phyloP scores from a whole-genome alignment of 768 basidiomycete species.

The Rhodosporidiobolus sp. region DNA sequence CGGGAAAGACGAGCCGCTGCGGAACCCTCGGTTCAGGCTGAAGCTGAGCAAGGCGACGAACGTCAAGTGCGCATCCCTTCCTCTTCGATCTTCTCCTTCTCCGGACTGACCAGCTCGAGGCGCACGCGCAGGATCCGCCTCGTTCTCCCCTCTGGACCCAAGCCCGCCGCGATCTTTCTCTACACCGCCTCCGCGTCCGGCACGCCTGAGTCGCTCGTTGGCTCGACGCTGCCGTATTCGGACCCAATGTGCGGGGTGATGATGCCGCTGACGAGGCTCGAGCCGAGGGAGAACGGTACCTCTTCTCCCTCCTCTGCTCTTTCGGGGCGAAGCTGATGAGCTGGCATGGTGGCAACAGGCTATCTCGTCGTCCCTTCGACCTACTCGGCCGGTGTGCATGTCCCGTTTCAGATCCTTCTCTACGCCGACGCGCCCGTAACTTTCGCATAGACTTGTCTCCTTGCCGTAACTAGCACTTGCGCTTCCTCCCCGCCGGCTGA shows the following conservation, averaged over 20 bases:
- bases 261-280: constrained; percentile 42
- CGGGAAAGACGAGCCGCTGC: not conserved
- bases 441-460: not conserved
- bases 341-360: constrained; percentile 47
- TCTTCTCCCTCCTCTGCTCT: constrained; percentile 26
- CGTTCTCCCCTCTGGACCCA: constrained; percentile 56
- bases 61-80: constrained; percentile 56
- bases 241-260: constrained; percentile 70
- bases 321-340: too few species aligned
- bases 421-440: constrained; percentile 26
- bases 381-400: constrained; percentile 60
- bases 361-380: constrained; percentile 75
- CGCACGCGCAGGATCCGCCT: constrained; percentile 61
- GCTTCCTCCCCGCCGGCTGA: too few species aligned
- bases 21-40: constrained; percentile 68
- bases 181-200: constrained; percentile 58
- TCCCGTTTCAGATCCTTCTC: constrained; percentile 56
- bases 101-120: not conserved
- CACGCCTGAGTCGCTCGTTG: constrained; percentile 50
- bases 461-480: too few species aligned
- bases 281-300: constrained; percentile 15
- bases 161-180: constrained; percentile 58
- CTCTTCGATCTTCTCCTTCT: not conserved
- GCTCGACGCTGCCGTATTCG: constrained; percentile 76
- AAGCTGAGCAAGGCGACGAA: constrained; percentile 54